Percentiles rank a stretch among this genome's conserved stretches.
These are phyloP conservation scores for Suillus ampliporus DNA, from an alignment of 768 basidiomycete species.

Conservation along the genomic window DNA sequence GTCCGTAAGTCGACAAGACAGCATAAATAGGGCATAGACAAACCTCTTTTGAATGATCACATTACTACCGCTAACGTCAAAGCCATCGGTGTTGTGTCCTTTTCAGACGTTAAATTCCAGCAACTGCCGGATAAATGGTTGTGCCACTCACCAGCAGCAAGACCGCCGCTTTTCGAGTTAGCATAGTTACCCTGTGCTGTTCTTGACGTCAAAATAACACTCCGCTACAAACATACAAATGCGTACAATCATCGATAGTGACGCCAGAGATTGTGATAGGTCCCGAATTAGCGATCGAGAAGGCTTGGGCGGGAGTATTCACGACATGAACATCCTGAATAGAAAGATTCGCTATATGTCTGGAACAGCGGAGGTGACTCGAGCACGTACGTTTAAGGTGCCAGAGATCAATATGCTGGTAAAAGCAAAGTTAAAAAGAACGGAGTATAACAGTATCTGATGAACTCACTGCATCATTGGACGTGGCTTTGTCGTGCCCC, in stretches of 20 bases:
- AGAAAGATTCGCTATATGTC: background rate
- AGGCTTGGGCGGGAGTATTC: constrained; percentile 46
- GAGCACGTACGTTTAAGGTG: constrained; percentile 36
- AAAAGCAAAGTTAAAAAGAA: background rate
- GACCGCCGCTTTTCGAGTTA: constrained; percentile 55
- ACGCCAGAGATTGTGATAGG: constrained; percentile 49
- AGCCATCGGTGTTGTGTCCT: constrained; percentile 59
- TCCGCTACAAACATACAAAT: background rate
- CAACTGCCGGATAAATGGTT: background rate
- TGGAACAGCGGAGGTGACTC: background rate
- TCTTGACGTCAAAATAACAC: background rate
- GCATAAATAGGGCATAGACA: background rate
- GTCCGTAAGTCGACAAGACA: constrained; percentile 2
- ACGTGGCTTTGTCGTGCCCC: constrained; percentile 26
- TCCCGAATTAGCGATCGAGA: constrained; percentile 35
- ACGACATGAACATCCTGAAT: constrained; percentile 41
- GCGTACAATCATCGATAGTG: constrained; percentile 62
- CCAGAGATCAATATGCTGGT: constrained; percentile 48
- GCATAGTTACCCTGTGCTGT: constrained; percentile 57
- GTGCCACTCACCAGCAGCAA: constrained; percentile 47
- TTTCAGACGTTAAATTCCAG: background rate
- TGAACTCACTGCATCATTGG: constrained; percentile 49
- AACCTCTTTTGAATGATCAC: constrained; percentile 40
- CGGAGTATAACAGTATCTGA: background rate
- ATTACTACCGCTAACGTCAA: constrained; percentile 46